Evolutionary conservation across 2,329 filamentous ascomycete genomes (phyloP).

Genomic region (Penicillium nordicum): DNA sequence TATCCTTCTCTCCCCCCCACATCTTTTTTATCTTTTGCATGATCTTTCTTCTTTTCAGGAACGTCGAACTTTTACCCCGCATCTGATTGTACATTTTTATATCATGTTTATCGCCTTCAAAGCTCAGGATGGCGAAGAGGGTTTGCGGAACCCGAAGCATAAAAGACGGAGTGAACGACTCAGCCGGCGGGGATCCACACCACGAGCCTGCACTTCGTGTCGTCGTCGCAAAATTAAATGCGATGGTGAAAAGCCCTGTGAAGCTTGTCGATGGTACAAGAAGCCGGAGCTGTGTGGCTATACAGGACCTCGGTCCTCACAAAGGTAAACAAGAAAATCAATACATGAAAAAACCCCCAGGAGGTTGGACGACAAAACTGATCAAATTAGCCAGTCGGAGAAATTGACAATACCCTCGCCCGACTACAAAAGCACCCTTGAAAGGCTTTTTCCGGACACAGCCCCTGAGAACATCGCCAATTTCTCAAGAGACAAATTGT

Average conservation of each 20-base stretch:
- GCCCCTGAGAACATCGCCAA: constrained; percentile 48
- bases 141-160: constrained; percentile 12
- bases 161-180: constrained; percentile 4
- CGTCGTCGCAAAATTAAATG: constrained; percentile 76
- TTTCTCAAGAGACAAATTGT: constrained; percentile 56
- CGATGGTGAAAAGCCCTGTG: constrained; percentile 72
- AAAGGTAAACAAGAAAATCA: constrained; percentile 55
- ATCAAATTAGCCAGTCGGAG: constrained; percentile 9
- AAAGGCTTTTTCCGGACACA: constrained; percentile 59
- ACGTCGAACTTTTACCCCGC: background rate
- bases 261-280: constrained; percentile 74
- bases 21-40: background rate
- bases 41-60: background rate
- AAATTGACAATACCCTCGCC: background rate
- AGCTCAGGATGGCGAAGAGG: constrained; percentile 4
- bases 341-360: background rate
- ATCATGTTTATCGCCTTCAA: constrained; percentile 16
- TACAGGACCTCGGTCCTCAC: constrained; percentile 72
- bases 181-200: constrained; percentile 4
- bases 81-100: background rate
- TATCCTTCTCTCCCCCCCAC: no score
- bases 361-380: background rate
- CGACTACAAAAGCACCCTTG: constrained; percentile 59
- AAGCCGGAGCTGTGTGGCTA: constrained; percentile 73
- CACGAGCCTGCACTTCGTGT: constrained; percentile 65